Evolutionary conservation across 768 basidiomycete species (phyloP).

Genomic region (Harrya chromipes): DNA sequence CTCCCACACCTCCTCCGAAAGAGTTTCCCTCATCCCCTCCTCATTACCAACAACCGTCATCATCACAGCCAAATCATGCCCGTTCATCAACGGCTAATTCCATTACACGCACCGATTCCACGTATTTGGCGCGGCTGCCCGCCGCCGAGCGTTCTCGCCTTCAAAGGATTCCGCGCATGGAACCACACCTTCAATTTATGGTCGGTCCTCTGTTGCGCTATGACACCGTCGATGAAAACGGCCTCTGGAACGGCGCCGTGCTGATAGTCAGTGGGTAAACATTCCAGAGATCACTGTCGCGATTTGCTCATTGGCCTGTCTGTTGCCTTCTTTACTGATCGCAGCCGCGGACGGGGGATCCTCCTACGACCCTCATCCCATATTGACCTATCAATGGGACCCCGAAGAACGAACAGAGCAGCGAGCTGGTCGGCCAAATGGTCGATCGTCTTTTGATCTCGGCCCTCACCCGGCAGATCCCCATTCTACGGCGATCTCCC

Average conservation of each 20-base stretch:
- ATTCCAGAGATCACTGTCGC: neutral
- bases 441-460: constrained; percentile 47
- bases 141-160: constrained; percentile 65
- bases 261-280: constrained; percentile 80
- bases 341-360: constrained; percentile 77
- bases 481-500: constrained; percentile 44
- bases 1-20: constrained; percentile 45
- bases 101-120: constrained; percentile 9
- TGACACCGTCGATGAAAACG: constrained; percentile 77
- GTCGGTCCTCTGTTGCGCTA: constrained; percentile 88
- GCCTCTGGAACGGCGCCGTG: constrained; percentile 85
- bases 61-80: constrained; percentile 30
- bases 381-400: constrained; percentile 72
- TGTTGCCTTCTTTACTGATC: neutral
- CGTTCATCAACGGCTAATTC: constrained; percentile 3
- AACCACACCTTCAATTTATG: constrained; percentile 86
- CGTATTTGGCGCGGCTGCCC: constrained; percentile 48
- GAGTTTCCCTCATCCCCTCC: constrained; percentile 26
- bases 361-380: constrained; percentile 70
- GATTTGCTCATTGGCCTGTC: constrained; percentile 1
- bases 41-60: constrained; percentile 5
- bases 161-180: constrained; percentile 61
- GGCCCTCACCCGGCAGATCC: constrained; percentile 77
- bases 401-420: constrained; percentile 39
- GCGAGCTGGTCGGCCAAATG: constrained; percentile 20